Evolutionary conservation across 805 yeast genomes (phyloP), one percentile per base, ranked within the genome.

Genomic region (Cyberlindnera mrakii): DNA sequence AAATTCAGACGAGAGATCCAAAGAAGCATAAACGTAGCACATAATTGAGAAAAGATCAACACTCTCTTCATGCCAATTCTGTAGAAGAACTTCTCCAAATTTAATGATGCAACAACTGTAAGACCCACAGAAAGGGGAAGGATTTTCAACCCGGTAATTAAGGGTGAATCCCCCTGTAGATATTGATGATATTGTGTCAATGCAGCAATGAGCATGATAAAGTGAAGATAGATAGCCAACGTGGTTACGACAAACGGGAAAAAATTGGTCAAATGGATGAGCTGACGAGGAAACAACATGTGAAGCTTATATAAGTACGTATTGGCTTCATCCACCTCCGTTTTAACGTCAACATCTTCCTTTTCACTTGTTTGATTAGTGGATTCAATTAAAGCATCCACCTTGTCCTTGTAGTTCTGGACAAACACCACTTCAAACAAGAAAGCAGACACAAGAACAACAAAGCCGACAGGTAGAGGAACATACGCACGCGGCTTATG

Each of bases 401-500:
- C 41, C 14, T 40, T 39, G 30, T 35, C 36, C 36, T 46, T 54
- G 35, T 40, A 58, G 14, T 31, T 23, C 37, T 45, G 50, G 31
- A 53, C 46, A 41, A 47, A 52, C 13, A 44, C 47, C 9, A 49
- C 45, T 50, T 71, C 77, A 53, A 57, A 65, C 5, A 57, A 17
- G 23, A 63, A 49, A 33, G 55, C 60, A 5, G 40, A 27, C 6
- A 57, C 15, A 4, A 67, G 38, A n/a, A 65, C 40, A 3, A 66
- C 18, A 11, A 64, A 39, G 1, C 76, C 77, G 40, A 72, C 44
- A 2, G 66, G 55, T 1, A 72, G 45, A 0, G 76, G 64, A 14
- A 69, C 70, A 46, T 70, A 71, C 1, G 69, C 67, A 15, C 57
- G 52, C 1, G 76, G 68, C 1, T 59, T 42, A 3, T 57, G 55